phyloP scores from a whole-genome alignment of 1,284 basidiomycete species.

The Ganoderma resinaceum region DNA sequence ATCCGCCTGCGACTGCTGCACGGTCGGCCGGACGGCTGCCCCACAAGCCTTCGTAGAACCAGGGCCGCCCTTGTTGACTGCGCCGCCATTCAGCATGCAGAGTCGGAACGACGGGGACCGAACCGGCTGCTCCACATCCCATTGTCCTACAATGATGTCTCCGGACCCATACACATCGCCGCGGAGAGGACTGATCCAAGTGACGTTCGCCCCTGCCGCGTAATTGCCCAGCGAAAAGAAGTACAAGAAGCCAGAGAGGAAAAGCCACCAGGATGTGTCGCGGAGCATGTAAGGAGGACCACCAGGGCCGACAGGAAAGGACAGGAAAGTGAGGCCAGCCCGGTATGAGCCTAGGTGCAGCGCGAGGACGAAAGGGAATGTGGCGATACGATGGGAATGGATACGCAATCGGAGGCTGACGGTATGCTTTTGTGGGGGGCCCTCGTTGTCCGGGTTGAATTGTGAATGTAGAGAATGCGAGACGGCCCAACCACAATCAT shows the following conservation, averaged over 20 bases:
- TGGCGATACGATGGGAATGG: not conserved
- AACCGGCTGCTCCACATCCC: constrained; percentile 35
- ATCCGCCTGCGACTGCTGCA: constrained; percentile 40
- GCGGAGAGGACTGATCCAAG: constrained; percentile 38
- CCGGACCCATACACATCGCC: constrained; percentile 41
- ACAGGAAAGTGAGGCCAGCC: constrained; percentile 8
- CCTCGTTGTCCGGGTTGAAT: not conserved
- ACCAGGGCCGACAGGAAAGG: constrained; percentile 3
- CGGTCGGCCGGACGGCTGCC: constrained; percentile 44
- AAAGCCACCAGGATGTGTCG: constrained; percentile 18
- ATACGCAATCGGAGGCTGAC: not conserved
- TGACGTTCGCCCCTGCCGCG: constrained; percentile 27
- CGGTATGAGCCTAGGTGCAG: constrained; percentile 14
- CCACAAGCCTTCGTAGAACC: constrained; percentile 41
- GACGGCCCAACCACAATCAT: not conserved
- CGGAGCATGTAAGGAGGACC: constrained; percentile 21
- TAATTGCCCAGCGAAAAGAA: constrained; percentile 6
- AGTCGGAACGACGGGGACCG: constrained; percentile 40
- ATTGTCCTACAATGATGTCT: constrained; percentile 40
- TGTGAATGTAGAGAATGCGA: not conserved
- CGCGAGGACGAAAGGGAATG: not conserved
- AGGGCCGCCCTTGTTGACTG: constrained; percentile 6
- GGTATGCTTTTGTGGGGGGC: not conserved
- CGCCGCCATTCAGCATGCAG: constrained; percentile 26
- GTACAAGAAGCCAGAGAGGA: constrained; percentile 20